Base-by-base conservation (phyloP, 768 basidiomycete species). In the Astraeus odoratus region DNA sequence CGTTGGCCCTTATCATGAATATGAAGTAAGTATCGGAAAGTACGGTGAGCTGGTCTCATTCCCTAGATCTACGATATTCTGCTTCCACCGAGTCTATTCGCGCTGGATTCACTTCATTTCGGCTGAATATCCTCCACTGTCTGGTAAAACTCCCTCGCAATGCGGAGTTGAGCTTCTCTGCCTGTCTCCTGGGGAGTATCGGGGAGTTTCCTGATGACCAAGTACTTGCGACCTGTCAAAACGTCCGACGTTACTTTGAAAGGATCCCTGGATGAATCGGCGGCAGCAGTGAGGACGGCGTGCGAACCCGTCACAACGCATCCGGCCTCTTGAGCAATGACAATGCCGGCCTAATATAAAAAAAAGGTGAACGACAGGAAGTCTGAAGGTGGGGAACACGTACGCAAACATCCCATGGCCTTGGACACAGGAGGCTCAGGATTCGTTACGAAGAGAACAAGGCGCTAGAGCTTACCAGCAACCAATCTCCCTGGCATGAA, bases 261-360 rank as follows among this genome's bases (percentile, higher is more conserved):
- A 51, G 81, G 79, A 16, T 64, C 62, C 2, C 60, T 52, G 1
- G 37, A 39, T 23, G 23, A 13, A 39, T 35, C 46, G 13, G 29
- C 23, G 34, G 40, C 61, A 0, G 74, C 66, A 9, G 66, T 60
- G 50, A 80, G 70, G 8, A 64, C 63, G 18, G 62, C 66, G 41
- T 83, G 73, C 39, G 81, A 81, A 26, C 89, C 91, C 15, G 85
- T 83, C 24, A 88, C 80, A 9, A 83, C 67, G 12, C 84, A 78
- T 5, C 95, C 95, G 0, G 94, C 87, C 61, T 95, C 95, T 49
- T 88, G 77, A 0, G 88, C 85, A 49, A 98, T 94, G 53, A 95
- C 82, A 10, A 88, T 81, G 0, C 93, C 95, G 3, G 95, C 92
- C 71, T 80, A 54, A 8, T n/a, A n/a, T n/a, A n/a, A 27, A 10